Base-by-base conservation (phyloP, 257 asterid species). In the Solanum tacnaense region DNA sequence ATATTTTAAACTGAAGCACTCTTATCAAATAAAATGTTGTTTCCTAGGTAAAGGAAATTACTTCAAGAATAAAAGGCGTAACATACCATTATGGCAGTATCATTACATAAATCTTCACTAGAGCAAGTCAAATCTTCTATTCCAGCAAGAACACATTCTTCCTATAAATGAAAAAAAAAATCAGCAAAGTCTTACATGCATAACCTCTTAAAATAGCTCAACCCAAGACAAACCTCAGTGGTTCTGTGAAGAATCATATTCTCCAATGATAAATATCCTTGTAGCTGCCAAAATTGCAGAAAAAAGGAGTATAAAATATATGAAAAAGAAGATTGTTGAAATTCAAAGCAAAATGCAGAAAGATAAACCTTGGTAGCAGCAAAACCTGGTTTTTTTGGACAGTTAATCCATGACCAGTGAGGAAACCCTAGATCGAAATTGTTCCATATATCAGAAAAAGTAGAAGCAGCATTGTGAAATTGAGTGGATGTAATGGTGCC, bases 191-290 rank as follows among this genome's bases (percentile, higher is more conserved):
- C 5, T 41, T 88, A 76, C 41, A 46, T 3, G 46, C 25, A 31
- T 85, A 18, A 13, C 41, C n/a, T 38, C n/a, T 49, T 71, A 9
- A 70, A 70, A 74, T 68, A 56, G 83, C 16, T 70, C 39, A 34
- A 34, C 23, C 13, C 39, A 73, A 82, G 60, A 87, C 91, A 87
- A 89, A 96, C 98, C 98, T 90, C 88, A 20, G 88, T 82, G 68
- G 84, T 90, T 67, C 83, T 31, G 67, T 94, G 92, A 79, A 93
- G 94, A 88, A 93, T 84, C 85, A 93, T 89, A 91, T 91, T 92
- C 71, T 94, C 98, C 89, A 95, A 36, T 9, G 94, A 90, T 84
- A 96, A 87, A 87, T 94, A 96, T 70, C 99, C 99, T 62, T 92
- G 95, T 90, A 90, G 89, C 96, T 91, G 31, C 79, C 27, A 83